Evolutionary conservation across 2,329 filamentous ascomycete species (phyloP).

Genomic region (Orbilia blumenaviensis): DNA sequence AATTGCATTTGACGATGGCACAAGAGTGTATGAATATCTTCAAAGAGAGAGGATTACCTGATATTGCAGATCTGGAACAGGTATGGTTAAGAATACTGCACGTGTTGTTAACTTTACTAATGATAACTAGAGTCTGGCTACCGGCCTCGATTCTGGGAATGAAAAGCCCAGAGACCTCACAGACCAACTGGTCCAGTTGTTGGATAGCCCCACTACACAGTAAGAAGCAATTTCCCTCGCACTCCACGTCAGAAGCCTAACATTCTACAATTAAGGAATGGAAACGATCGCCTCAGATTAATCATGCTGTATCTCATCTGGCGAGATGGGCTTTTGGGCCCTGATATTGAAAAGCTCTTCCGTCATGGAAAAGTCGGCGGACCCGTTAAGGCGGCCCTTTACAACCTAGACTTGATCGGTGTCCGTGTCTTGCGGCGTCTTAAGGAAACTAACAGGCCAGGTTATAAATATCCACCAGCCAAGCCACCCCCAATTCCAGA

Average conservation of each 20-base stretch:
- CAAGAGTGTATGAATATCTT: conserved; percentile 97
- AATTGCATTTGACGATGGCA: conserved; percentile 93
- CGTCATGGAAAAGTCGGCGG: conserved; percentile 81
- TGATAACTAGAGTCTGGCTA: conserved; percentile 73
- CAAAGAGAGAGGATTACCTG: conserved; percentile 81
- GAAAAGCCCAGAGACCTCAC: conserved; percentile 89
- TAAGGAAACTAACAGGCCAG: conserved; percentile 73
- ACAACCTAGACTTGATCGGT: conserved; percentile 83
- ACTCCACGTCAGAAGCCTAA: neutral
- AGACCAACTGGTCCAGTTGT: conserved; percentile 82
- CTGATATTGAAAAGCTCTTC: conserved; percentile 84
- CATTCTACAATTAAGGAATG: conserved; percentile 3
- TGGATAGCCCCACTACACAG: conserved; percentile 76
- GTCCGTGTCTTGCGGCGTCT: conserved; percentile 75
- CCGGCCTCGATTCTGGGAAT: conserved; percentile 90
- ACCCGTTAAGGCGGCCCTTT: conserved; percentile 75
- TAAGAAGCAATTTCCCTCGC: conserved; percentile 30
- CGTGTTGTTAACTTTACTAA: conserved; percentile 8
- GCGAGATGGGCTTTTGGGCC: conserved; percentile 81
- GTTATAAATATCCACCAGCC: conserved; percentile 51
- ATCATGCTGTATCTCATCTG: conserved; percentile 87
- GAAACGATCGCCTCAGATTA: conserved; percentile 78
- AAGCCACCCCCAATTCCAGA: conserved; percentile 70
- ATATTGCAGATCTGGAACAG: conserved; percentile 88
- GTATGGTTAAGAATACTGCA: conserved; percentile 59